These are phyloP conservation scores for Haematococcus sp. DNA, from an alignment of 139 green algal genomes.

Conservation along the genomic window DNA sequence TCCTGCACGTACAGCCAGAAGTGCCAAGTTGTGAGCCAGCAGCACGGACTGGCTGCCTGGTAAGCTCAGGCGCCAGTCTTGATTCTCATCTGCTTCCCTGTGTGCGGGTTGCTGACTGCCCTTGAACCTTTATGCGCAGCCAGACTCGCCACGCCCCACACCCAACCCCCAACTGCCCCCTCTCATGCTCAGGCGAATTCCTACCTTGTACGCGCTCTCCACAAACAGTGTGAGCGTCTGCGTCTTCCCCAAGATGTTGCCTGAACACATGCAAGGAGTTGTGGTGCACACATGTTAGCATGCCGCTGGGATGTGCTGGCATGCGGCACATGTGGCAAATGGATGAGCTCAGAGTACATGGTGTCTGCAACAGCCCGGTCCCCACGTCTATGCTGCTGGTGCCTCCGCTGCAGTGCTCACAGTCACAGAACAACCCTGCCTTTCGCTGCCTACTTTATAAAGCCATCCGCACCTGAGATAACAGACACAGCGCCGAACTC, in stretches of 20 bases:
- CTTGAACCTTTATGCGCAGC: no score
- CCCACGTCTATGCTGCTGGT: no score
- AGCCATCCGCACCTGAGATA: conserved; percentile 58
- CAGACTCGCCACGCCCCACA: no score
- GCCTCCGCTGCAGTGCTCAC: no score
- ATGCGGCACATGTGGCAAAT: no score
- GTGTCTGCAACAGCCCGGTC: neutral
- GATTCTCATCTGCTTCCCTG: no score
- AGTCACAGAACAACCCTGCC: no score
- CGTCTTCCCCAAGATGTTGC: conserved; percentile 89
- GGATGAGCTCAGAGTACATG: neutral
- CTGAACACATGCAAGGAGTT: conserved; percentile 19
- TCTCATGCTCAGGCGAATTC: neutral
- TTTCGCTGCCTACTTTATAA: no score
- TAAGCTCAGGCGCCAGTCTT: no score
- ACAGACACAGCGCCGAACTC: conserved; percentile 89
- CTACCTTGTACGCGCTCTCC: conserved; percentile 78
- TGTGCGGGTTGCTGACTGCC: no score
- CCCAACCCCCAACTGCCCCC: neutral
- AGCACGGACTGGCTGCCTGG: no score
- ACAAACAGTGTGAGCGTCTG: conserved; percentile 91
- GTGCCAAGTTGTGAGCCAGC: no score
- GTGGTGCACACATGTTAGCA: neutral
- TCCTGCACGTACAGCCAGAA: conserved; percentile 24
- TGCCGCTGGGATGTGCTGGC: neutral